Percentiles rank a stretch among this genome's conserved stretches.
Conservation (phyloP, 2,329 filamentous ascomycete species). For the Apiospora hydei region DNA sequence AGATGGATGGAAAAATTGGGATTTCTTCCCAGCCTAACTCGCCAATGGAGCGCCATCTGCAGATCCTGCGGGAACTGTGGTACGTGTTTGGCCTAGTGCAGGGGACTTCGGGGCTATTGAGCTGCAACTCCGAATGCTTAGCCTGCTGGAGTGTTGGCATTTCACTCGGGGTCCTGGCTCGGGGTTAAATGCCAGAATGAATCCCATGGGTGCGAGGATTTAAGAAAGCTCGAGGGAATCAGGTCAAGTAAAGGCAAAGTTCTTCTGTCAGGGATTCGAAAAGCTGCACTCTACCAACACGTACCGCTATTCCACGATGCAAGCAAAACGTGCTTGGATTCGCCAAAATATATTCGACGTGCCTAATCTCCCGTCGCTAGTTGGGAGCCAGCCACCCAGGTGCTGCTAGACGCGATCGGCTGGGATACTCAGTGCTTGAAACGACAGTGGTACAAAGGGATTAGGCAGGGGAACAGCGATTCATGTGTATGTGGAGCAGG, state of each 20-base stretch:
- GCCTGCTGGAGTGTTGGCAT: not conserved
- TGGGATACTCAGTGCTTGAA: not conserved
- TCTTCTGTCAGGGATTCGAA: not conserved
- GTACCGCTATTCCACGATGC: not conserved
- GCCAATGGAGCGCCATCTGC: conserved; percentile 3
- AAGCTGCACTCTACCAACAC: not conserved
- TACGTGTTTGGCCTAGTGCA: not conserved
- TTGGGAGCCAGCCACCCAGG: not conserved
- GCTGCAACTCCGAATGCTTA: conserved; percentile 9
- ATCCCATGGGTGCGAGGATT: not conserved
- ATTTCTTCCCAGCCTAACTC: not conserved
- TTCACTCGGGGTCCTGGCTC: not conserved
- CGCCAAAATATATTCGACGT: too few species aligned
- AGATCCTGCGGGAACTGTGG: conserved; percentile 13
- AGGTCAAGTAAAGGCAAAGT: not conserved
- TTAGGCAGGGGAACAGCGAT: not conserved
- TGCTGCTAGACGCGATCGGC: not conserved
- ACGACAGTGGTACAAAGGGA: not conserved
- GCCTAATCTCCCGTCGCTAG: not conserved
- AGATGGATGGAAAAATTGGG: conserved; percentile 3
- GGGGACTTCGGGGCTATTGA: conserved; percentile 10
- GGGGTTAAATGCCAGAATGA: not conserved
- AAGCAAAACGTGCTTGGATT: not conserved
- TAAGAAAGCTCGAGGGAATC: not conserved
- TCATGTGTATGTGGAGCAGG: not conserved